These are phyloP conservation scores for Nicotiana noctiflora DNA, from an alignment of 257 asterid genomes.

Conservation along the genomic window DNA sequence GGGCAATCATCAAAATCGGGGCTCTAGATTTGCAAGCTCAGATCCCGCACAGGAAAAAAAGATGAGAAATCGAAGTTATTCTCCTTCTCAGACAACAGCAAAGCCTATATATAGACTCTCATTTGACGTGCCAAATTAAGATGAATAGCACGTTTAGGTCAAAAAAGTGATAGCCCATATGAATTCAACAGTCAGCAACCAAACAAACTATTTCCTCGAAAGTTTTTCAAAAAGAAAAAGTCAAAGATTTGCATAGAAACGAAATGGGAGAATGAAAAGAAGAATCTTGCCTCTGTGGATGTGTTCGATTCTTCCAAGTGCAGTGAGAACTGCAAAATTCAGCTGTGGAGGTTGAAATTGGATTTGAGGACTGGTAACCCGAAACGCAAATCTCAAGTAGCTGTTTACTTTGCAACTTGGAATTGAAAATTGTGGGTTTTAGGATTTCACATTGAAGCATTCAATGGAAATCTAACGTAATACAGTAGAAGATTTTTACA, in stretches of 20 bases:
- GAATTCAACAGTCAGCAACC: not conserved
- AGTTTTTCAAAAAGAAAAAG: not conserved
- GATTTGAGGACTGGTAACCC: not conserved
- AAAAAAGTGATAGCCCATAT: not conserved
- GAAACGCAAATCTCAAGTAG: slow-evolving; percentile 7
- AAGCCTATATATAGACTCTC: not conserved
- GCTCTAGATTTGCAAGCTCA: not conserved
- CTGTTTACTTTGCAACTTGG: slow-evolving; percentile 9
- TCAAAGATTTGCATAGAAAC: not conserved
- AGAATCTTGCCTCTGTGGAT: not conserved
- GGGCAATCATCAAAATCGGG: not conserved
- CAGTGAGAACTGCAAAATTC: not conserved
- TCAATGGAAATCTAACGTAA: not conserved
- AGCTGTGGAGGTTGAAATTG: not conserved
- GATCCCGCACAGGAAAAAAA: not conserved
- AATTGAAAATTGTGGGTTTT: not conserved
- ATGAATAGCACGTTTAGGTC: not conserved
- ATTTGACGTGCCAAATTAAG: not conserved
- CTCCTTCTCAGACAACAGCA: not conserved
- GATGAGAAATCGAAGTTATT: not conserved
- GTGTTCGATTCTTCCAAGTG: not conserved
- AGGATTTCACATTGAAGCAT: not conserved
- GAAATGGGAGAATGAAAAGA: not conserved
- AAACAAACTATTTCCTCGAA: not conserved
- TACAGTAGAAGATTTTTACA: not conserved